Evolutionary conservation across 1,284 basidiomycete species (phyloP).

Genomic region (Agroathelia rolfsii): DNA sequence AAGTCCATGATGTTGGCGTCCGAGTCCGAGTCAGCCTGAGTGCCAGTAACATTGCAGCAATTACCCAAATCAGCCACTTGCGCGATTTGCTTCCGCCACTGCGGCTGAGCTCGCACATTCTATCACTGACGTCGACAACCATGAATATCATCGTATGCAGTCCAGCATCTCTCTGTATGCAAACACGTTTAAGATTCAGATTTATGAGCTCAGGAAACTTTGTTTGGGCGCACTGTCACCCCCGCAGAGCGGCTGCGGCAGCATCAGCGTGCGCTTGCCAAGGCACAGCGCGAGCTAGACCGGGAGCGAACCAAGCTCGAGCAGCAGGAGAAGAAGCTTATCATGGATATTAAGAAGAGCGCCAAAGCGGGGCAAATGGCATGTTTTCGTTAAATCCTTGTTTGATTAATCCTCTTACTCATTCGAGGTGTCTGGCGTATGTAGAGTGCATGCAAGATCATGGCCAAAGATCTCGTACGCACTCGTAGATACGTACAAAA

Average conservation of each 20-base stretch:
- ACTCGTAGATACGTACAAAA: slow-evolving; percentile 95
- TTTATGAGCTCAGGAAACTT: slow-evolving; percentile 58
- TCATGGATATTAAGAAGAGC: slow-evolving; percentile 92
- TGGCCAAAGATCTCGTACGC: slow-evolving; percentile 97
- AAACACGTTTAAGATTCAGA: slow-evolving; percentile 9
- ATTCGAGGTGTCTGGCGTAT: not conserved
- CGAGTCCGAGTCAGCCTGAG: too few relatives aligned
- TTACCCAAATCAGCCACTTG: too few relatives aligned
- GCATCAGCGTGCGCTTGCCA: slow-evolving; percentile 91
- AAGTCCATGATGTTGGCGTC: too few relatives aligned
- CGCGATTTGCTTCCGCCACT: too few relatives aligned
- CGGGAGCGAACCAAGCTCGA: slow-evolving; percentile 92
- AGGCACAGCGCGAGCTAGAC: slow-evolving; percentile 95
- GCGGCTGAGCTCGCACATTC: too few relatives aligned
- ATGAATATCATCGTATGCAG: slow-evolving; percentile 68
- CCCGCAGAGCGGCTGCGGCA: slow-evolving; percentile 94
- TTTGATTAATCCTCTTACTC: slow-evolving; percentile 11
- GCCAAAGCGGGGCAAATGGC: slow-evolving; percentile 96
- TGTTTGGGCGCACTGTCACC: slow-evolving; percentile 90
- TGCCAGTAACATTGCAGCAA: too few relatives aligned
- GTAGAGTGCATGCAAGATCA: slow-evolving; percentile 97
- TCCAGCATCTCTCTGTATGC: slow-evolving; percentile 4
- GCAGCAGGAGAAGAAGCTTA: slow-evolving; percentile 89
- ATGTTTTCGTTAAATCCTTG: slow-evolving; percentile 18
- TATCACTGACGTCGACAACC: slow-evolving; percentile 20